Base-by-base conservation (phyloP, 805 yeast genomes). In the Yarrowia bubula region DNA sequence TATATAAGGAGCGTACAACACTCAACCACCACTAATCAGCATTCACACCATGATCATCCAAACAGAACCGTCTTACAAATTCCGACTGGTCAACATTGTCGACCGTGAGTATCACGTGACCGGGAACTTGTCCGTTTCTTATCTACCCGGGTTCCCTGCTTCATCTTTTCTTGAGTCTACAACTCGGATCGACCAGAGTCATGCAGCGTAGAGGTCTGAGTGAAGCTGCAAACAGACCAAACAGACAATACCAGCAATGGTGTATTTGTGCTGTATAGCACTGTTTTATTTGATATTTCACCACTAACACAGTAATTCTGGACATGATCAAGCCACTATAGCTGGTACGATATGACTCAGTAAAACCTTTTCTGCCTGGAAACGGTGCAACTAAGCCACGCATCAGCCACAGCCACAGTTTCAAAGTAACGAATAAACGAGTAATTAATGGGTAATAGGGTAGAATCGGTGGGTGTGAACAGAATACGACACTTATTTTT, bases 371-470 rank as follows among this genome's bases (percentile, higher is more conserved):
- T 48, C 53, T 33, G 39, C 53, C 53, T 48, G 39, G 53, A 33
- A 48, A 15, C 53, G 31, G 41, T 28, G 28, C 38, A 14, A 17
- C 22, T 32, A 22, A 48, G 55, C 55, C 55, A 48, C 55, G 28
- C 55, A 35, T 18, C 41, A 48, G 55, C 55, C 55, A 48, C 55
- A 48, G 55, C 55, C 55, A 48, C 55, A 48, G 55, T 48, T 47
- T 47, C 7, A 13, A 15, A 15, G 15, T 13, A 22, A 17, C 4
- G 44, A 35, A 35, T 42, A 13, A 8, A 42, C 17, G 5, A 14
- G 28, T 17, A 42, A 42, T 17, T 8, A 42, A 22, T 22, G 28
- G 5, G 28, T 22, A 22, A 22, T 22, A 3, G 28, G 28, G 28
- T 22, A 22, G 3, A 22, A 3, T 22, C 5, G 28, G 28, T 22